Conservation (phyloP, 2,329 filamentous ascomycete genomes). For the Stagonosporopsis chrysanthemi region DNA sequence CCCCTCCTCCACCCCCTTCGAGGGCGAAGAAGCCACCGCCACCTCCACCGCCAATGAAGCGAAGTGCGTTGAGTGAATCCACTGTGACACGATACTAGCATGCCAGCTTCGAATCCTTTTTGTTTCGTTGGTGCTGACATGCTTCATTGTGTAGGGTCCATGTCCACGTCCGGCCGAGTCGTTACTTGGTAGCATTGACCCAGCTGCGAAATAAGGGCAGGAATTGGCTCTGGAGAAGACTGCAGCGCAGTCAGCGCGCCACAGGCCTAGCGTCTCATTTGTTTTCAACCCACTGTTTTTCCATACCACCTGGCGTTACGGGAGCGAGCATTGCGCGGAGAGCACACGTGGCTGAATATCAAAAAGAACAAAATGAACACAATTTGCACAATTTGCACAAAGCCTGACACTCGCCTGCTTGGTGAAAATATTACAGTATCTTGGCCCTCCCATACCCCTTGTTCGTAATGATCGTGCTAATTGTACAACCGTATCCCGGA, state of each 20-base stretch:
- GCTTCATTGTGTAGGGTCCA: conserved; percentile 25
- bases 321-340: conserved; percentile 12
- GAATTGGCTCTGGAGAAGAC: conserved; percentile 15
- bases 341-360: conserved; percentile 6
- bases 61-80: conserved; percentile 57
- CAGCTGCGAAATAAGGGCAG: neutral
- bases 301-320: conserved; percentile 14
- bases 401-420: neutral
- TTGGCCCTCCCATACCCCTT: neutral
- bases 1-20: conserved; percentile 63
- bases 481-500: conserved; percentile 10
- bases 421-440: neutral
- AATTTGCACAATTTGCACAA: neutral
- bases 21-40: conserved; percentile 71
- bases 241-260: conserved; percentile 35
- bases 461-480: neutral
- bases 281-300: conserved; percentile 8
- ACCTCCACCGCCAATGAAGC: conserved; percentile 70
- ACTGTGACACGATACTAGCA: conserved; percentile 47
- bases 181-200: conserved; percentile 20
- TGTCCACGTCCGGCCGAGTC: conserved; percentile 23
- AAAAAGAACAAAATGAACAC: conserved; percentile 7
- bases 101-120: conserved; percentile 8
- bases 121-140: conserved; percentile 25
- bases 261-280: conserved; percentile 16